phyloP scores from a whole-genome alignment of 2,329 filamentous ascomycete genomes.

The Epichloe gansuensis region DNA sequence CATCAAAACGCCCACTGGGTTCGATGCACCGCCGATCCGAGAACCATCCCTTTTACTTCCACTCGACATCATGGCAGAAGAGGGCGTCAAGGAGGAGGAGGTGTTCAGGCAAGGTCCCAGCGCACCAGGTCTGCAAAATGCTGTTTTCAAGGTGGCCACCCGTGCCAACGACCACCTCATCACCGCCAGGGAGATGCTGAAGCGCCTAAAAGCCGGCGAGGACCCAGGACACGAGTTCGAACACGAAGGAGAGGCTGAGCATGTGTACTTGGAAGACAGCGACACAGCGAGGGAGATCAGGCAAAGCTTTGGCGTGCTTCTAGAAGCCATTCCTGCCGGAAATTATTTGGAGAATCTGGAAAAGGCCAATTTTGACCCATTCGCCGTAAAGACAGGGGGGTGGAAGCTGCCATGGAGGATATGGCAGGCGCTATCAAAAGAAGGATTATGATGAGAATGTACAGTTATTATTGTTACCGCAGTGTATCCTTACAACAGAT shows the following conservation, averaged over 20 bases:
- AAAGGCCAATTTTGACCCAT: constrained; percentile 72
- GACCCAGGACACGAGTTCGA: constrained; percentile 80
- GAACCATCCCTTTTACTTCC: constrained; percentile 59
- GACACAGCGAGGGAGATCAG: constrained; percentile 31
- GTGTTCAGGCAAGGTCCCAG: constrained; percentile 67
- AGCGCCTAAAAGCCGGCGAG: constrained; percentile 59
- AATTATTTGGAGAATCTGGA: constrained; percentile 71
- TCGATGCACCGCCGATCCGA: constrained; percentile 23
- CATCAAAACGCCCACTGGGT: constrained; percentile 28
- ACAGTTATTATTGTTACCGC: background rate
- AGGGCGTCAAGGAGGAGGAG: constrained; percentile 73
- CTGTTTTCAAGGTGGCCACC: constrained; percentile 83
- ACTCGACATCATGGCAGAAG: constrained; percentile 76
- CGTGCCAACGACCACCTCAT: constrained; percentile 92
- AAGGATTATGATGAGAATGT: constrained; percentile 27
- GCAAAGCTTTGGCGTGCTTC: constrained; percentile 62
- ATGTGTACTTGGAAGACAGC: constrained; percentile 32
- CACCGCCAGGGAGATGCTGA: constrained; percentile 83
- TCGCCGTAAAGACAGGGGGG: constrained; percentile 46
- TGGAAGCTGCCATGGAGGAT: constrained; percentile 81
- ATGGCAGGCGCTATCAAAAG: constrained; percentile 38
- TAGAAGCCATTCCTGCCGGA: constrained; percentile 66
- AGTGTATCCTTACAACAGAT: background rate
- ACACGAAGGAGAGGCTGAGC: constrained; percentile 65
- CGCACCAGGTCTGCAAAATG: constrained; percentile 75